phyloP scores from a whole-genome alignment of 768 basidiomycete species.

The Rhodosporidiobolus sp. region DNA sequence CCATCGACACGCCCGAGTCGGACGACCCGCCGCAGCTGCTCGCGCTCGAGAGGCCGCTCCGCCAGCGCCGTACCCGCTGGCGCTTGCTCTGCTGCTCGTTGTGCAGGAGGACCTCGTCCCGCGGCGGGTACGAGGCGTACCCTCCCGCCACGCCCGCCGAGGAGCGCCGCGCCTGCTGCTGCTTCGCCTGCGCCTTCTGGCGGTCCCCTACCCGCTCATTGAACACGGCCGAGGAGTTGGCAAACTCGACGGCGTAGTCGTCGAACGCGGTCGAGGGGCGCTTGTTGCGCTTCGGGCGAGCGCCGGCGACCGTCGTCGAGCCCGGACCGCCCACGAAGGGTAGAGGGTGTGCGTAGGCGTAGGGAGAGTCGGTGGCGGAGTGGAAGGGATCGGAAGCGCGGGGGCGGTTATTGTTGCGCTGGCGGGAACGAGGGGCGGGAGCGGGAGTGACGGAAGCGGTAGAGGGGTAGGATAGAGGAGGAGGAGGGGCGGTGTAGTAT shows the following conservation, averaged over 20 bases:
- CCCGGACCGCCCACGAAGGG: neutral
- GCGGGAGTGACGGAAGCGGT: neutral
- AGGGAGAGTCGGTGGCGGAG: neutral
- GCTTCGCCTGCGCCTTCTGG: neutral
- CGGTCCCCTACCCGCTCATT: slow-evolving; percentile 1
- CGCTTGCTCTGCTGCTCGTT: slow-evolving; percentile 2
- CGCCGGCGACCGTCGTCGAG: neutral
- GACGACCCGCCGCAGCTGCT: slow-evolving; percentile 7
- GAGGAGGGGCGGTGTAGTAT: neutral
- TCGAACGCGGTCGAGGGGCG: slow-evolving; percentile 26
- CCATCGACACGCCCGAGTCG: neutral
- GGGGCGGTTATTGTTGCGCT: neutral
- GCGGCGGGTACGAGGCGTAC: too few relatives aligned
- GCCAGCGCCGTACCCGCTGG: slow-evolving; percentile 4
- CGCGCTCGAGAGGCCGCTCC: slow-evolving; percentile 10
- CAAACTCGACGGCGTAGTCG: slow-evolving; percentile 31
- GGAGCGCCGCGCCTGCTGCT: neutral
- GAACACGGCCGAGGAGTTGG: neutral
- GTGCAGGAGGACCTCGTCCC: neutral
- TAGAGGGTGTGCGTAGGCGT: neutral
- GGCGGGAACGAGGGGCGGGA: neutral
- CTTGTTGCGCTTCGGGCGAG: slow-evolving; percentile 28
- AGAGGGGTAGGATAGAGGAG: too few relatives aligned
- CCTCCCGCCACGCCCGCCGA: neutral
- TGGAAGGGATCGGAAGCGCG: neutral